Percentiles rank a stretch among this genome's conserved stretches.
Conservation (phyloP, 768 basidiomycete species). For the Mycena maculata region DNA sequence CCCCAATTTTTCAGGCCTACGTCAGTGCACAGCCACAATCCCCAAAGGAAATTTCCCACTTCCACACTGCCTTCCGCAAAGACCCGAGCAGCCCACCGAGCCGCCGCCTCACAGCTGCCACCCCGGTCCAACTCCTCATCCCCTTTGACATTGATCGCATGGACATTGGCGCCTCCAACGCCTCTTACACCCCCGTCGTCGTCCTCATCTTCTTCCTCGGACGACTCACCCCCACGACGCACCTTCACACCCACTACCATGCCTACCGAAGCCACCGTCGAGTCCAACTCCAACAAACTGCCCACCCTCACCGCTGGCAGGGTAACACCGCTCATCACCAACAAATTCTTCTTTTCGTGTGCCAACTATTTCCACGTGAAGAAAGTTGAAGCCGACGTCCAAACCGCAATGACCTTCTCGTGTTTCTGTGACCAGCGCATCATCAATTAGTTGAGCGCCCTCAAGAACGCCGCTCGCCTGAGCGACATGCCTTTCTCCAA, state of each 20-base stretch:
- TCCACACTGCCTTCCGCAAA: too few relatives aligned
- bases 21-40: too few relatives aligned
- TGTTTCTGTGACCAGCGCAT: not conserved
- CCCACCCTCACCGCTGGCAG: not conserved
- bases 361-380: not conserved
- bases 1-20: not conserved
- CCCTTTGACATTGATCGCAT: not conserved
- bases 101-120: not conserved
- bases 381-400: not conserved
- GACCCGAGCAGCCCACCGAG: too few relatives aligned
- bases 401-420: not conserved
- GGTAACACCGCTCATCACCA: not conserved
- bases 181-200: not conserved
- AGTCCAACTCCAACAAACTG: not conserved
- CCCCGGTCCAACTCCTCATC: not conserved
- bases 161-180: not conserved
- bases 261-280: not conserved
- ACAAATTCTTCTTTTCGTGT: not conserved
- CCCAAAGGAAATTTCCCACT: too few relatives aligned
- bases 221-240: not conserved
- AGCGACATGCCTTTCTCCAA: not conserved
- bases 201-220: not conserved
- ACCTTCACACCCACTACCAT: not conserved
- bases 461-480: not conserved
- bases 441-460: not conserved